Evolutionary conservation across 805 yeast species (phyloP).

Genomic region (Wickerhamiella nectarea): DNA sequence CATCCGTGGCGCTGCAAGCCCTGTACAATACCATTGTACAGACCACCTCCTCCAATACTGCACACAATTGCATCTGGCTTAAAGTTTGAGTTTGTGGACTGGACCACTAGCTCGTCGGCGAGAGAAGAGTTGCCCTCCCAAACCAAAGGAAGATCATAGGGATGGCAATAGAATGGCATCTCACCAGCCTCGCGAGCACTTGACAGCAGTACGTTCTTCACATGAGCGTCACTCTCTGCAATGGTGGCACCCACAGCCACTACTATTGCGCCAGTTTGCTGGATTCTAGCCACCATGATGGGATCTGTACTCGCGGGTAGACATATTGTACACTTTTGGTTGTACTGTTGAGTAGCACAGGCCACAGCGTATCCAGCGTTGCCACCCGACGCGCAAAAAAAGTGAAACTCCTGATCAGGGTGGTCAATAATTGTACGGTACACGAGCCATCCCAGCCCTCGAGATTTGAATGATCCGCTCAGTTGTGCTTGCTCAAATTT

Average conservation of each 20-base stretch:
- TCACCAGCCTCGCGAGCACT: conserved; percentile 29
- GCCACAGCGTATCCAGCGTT: conserved; percentile 98
- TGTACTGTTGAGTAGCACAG: conserved; percentile 61
- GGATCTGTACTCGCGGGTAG: conserved; percentile 38
- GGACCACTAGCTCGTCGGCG: conserved; percentile 73
- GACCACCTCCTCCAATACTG: conserved; percentile 95
- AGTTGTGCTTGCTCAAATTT: conserved; percentile 83
- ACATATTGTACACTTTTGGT: conserved; percentile 42
- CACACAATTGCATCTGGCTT: conserved; percentile 61
- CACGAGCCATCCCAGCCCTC: conserved; percentile 91
- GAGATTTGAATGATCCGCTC: conserved; percentile 81
- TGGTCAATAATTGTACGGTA: conserved; percentile 35
- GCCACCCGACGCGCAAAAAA: conserved; percentile 92
- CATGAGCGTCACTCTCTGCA: conserved; percentile 69
- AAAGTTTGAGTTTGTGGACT: conserved; percentile 29
- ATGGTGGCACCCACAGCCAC: conserved; percentile 60
- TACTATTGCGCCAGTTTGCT: conserved; percentile 38
- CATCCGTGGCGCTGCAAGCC: conserved; percentile 53
- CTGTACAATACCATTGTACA: conserved; percentile 74
- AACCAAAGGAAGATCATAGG: conserved; percentile 82
- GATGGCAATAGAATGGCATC: conserved; percentile 75
- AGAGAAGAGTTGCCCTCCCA: conserved; percentile 94
- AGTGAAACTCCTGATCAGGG: conserved; percentile 21
- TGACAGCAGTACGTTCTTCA: conserved; percentile 53
- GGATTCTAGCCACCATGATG: conserved; percentile 35